Evolutionary conservation across 2,329 filamentous ascomycete genomes (phyloP), one percentile per base, ranked within the genome.

Genomic region (Beauveria sp.): DNA sequence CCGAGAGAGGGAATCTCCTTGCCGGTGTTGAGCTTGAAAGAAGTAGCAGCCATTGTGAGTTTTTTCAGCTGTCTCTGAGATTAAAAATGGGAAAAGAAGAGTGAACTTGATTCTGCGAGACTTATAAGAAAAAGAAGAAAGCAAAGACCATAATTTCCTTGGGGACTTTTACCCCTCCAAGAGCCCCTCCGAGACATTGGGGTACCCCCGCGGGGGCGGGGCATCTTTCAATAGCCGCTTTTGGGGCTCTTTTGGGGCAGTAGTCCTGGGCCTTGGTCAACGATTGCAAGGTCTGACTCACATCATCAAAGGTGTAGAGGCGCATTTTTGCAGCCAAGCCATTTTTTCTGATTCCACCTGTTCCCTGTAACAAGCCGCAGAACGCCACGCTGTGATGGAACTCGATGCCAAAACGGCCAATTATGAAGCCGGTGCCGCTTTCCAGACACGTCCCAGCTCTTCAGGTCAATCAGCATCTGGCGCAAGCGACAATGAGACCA

Each of bases 1-100:
- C 84, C 85, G 22, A 89, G 71, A 44, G 85, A 82, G 54, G 86
- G 85, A 63, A 89, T 88, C 64, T 83, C 76, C 61, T 78, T 74
- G 62, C 85, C 85, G 43, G 79, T 86, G 77, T 88, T 89, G 66
- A 89, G 81, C 69, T 81, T 85, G 74, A 84, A 87, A 24, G 76
- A 78, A 64, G 80, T 77, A 65, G 78, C 77, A 62, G 81, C 75
- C 82, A 86, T 86, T 64, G 59, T 69, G 60, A 54, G 14, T 26
- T 40, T 51, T 9, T 3, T 53, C 12, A 24, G 22, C 5, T 44
- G 16, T 24, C 34, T 37, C 34, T 37, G 5, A 16, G 7, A 3
- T 24, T 24, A 44, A 43, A 53, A 24, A 7, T 24, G 22, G 22
- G 12, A 28, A 3, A 10, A 28, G 8, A 10, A 46, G 5, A 55